Evolutionary conservation across 768 basidiomycete genomes (phyloP).

Genomic region (Mycena alexandri): DNA sequence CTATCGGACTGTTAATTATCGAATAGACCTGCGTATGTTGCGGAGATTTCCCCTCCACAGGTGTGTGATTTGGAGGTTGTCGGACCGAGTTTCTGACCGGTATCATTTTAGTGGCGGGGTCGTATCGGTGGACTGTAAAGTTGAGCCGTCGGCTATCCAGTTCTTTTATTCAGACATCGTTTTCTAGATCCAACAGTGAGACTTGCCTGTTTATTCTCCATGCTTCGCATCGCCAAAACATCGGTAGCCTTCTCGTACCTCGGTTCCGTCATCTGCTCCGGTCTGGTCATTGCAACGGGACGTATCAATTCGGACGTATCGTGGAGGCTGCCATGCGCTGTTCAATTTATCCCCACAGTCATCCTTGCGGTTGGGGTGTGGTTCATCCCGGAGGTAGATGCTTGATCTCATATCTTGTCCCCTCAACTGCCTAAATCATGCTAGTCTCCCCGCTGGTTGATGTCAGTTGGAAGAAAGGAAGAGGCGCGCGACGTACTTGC

Average conservation of each 20-base stretch:
- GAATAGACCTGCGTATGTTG: constrained; percentile 58
- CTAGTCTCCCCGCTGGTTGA: constrained; percentile 67
- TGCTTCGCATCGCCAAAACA: neutral
- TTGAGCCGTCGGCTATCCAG: constrained; percentile 13
- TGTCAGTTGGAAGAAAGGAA: constrained; percentile 61
- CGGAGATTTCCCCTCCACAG: constrained; percentile 71
- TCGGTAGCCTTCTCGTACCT: constrained; percentile 55
- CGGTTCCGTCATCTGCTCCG: constrained; percentile 52
- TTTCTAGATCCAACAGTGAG: constrained; percentile 52
- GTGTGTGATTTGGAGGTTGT: constrained; percentile 37
- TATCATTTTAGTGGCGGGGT: constrained; percentile 57
- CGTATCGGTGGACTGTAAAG: constrained; percentile 62
- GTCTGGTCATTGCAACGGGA: constrained; percentile 57
- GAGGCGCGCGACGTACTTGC: constrained; percentile 63
- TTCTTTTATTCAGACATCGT: neutral
- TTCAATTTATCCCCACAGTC: constrained; percentile 62
- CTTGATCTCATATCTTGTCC: neutral
- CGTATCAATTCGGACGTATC: constrained; percentile 48
- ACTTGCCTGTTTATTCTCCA: constrained; percentile 14
- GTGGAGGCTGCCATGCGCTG: constrained; percentile 65
- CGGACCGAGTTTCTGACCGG: neutral
- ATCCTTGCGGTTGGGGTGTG: constrained; percentile 51
- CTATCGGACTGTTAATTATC: constrained; percentile 45
- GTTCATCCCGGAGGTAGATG: constrained; percentile 53
- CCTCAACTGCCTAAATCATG: neutral